Evolutionary conservation across 2,329 filamentous ascomycete genomes (phyloP), one percentile per base, ranked within the genome.

Genomic region (Aspergillus eucalypticola): DNA sequence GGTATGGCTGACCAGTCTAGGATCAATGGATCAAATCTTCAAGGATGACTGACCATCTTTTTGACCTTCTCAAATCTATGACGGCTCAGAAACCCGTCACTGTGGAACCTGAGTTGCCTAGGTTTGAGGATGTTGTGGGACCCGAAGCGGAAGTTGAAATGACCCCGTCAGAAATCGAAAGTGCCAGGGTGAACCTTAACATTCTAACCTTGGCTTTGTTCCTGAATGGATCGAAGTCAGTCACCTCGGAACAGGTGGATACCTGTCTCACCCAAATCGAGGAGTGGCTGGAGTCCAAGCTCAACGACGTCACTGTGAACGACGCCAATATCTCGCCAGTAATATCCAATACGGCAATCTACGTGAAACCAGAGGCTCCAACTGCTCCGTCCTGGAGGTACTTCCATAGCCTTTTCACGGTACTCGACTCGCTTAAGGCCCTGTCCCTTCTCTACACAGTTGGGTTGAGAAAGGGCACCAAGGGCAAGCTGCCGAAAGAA

Each of bases 381-480:
- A 67, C 64, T 23, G 72, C 70, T 4, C 77, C 78, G 2, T 74
- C 74, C 3, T 81, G 79, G 78, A 65, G 71, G 59, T 79, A 75
- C 59, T 67, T 81, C 51, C 79, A 81, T 61, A 56, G 55, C 15
- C 68, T 70, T 51, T 74, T 77, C 60, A 71, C 70, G 13, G 65
- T 75, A 15, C 70, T 81, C 17, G 79, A 81, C 56, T 75, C 75
- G 1, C 61, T 80, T 32, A 78, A 78, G 62, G 75, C 75, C 5
- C 52, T 78, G 19, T 73, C 71, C 7, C 70, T 73, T 41, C 67
- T 80, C 32, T 55, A 71, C 53, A 64, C 67, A 2, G 54, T 73
- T 25, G 69, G 71, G 21, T 66, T 67, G n/a, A 72, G 68, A 41
- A 77, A 75, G 62, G 62, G 67, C 1, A 56, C 66, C 1, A 78